A percentile compares a stretch with the other conserved stretches of the same genome.
These are phyloP conservation scores for Fusarium nygamai DNA, from an alignment of 2,329 filamentous ascomycete species.

Conservation along the genomic window DNA sequence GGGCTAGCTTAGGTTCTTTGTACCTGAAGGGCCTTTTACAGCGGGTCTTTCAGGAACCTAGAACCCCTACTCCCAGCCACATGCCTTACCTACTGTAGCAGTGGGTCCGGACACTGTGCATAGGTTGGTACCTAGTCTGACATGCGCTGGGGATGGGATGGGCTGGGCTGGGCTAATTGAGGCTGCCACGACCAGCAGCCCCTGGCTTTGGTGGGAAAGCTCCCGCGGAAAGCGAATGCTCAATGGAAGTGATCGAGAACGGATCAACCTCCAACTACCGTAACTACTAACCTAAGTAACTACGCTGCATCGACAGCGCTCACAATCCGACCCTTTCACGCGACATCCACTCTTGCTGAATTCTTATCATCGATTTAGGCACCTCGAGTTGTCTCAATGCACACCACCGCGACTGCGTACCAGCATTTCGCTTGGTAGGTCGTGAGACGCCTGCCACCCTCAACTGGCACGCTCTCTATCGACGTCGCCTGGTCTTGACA, in stretches of 20 bases:
- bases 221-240: constrained; percentile 25
- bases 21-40: constrained; percentile 25
- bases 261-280: constrained; percentile 2
- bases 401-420: constrained; percentile 27
- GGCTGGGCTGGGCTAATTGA: constrained; percentile 31
- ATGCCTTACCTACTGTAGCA: constrained; percentile 9
- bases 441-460: constrained; percentile 37
- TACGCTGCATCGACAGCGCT: constrained; percentile 16
- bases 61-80: constrained; percentile 39
- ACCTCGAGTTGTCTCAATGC: constrained; percentile 36
- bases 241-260: constrained; percentile 26
- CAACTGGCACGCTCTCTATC: constrained; percentile 18
- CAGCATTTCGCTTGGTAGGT: constrained; percentile 43
- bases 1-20: constrained; percentile 6
- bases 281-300: background rate
- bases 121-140: constrained; percentile 34
- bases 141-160: constrained; percentile 25
- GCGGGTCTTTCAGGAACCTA: constrained; percentile 15
- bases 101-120: constrained; percentile 36
- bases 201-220: constrained; percentile 36
- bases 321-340: constrained; percentile 17
- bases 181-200: constrained; percentile 34
- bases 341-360: constrained; percentile 8
- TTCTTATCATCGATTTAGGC: constrained; percentile 12
- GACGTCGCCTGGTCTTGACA: constrained; percentile 30